These are phyloP conservation scores for Nemania serpens DNA, from an alignment of 2,329 filamentous ascomycete species.

Conservation along the genomic window DNA sequence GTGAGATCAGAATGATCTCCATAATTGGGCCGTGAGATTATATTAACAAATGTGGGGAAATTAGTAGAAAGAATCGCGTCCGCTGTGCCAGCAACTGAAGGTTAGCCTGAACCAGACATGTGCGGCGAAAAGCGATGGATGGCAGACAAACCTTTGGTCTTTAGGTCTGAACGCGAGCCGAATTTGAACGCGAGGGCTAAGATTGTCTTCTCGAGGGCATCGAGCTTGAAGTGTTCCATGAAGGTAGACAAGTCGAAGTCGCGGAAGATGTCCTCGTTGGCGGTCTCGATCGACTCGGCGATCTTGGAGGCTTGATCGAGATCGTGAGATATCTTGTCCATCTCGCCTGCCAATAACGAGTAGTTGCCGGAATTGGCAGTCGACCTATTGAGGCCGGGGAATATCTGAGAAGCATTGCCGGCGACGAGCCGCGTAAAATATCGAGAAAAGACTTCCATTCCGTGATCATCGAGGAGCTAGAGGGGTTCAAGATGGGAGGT, in stretches of 20 bases:
- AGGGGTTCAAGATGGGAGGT: slow-evolving; percentile 2
- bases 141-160: slow-evolving; percentile 75
- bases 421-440: slow-evolving; percentile 93
- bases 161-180: slow-evolving; percentile 78
- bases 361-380: slow-evolving; percentile 81
- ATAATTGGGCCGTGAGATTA: slow-evolving; percentile 68
- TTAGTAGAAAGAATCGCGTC: slow-evolving; percentile 88
- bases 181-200: slow-evolving; percentile 88
- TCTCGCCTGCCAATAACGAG: slow-evolving; percentile 78
- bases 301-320: slow-evolving; percentile 85
- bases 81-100: slow-evolving; percentile 55
- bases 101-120: slow-evolving; percentile 10
- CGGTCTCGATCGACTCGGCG: slow-evolving; percentile 88
- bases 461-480: slow-evolving; percentile 96
- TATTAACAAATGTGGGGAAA: slow-evolving; percentile 76
- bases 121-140: background rate
- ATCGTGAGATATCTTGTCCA: slow-evolving; percentile 83
- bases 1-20: slow-evolving; percentile 69
- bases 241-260: slow-evolving; percentile 97
- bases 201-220: slow-evolving; percentile 84
- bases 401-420: slow-evolving; percentile 90
- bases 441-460: slow-evolving; percentile 97
- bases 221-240: slow-evolving; percentile 93
- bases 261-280: slow-evolving; percentile 89
- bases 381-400: slow-evolving; percentile 75